Evolutionary conservation across 768 basidiomycete species (phyloP), one percentile per base, ranked within the genome.

Genomic region (Leucogyrophana mollusca): DNA sequence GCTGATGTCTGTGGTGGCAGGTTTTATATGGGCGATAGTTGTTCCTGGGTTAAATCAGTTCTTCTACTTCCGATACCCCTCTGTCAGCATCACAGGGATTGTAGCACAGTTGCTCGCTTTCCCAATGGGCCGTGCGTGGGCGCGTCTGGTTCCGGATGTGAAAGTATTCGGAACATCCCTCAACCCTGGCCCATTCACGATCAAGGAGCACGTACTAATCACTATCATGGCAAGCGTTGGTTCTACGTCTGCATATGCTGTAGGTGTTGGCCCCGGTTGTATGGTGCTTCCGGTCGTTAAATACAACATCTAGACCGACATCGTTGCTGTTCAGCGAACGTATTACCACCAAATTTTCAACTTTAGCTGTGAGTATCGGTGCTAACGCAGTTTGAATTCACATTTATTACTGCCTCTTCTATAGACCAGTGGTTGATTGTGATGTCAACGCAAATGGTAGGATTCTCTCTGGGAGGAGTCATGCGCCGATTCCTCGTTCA

Each of bases 91-190:
- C 11, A 20, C 9, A 9, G 8, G 5, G 10, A 46, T 88, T 43
- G 82, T 89, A 30, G 83, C 82, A 14, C 87, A 85, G 56, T 70
- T 90, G 33, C 63, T 89, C 40, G 75, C 79, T 25, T 86, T 84
- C 67, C 86, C 86, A 10, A 43, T 83, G 35, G 82, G 84, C 27
- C 74, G 78, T 36, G 59, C 73, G 4, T 83, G 81, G 78, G 83
- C 81, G 6, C 64, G 68, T 18, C 50, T 76, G 23, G 23, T 85
- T 10, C 82, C 82, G 9, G 71, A 75, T 47, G 60, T 76, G 60
- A 75, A 66, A 42, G 61, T 83, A 16, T 73, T 82, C 36, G 82
- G 82, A 4, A 22, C 73, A 7, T 56, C 69, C 2, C 53, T 85
- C 34, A 85, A 85, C 54, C 82, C 83, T 10, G 87, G 87, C 17